Conservation (phyloP, 2,329 filamentous ascomycete genomes). For the Fusarium bulbicola region DNA sequence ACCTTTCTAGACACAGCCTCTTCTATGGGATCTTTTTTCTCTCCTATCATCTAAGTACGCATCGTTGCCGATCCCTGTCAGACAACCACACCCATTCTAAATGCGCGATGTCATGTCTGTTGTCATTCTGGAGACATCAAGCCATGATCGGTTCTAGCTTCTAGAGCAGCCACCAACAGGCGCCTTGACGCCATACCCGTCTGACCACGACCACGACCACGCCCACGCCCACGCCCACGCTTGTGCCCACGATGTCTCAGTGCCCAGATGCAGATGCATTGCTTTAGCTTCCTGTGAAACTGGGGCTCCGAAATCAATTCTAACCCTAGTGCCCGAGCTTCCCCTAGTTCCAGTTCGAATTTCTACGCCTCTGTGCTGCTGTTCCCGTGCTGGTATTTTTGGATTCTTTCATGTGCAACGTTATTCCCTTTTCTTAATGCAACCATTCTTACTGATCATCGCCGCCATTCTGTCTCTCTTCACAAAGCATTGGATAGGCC, state of each 20-base stretch:
- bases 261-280: neutral
- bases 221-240: neutral
- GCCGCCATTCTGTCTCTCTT: slow-evolving; percentile 3
- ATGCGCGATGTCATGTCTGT: slow-evolving; percentile 2
- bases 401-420: slow-evolving; percentile 5
- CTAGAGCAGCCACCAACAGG: slow-evolving; percentile 36
- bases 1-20: slow-evolving; percentile 18
- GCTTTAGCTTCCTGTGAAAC: neutral
- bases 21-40: slow-evolving; percentile 4
- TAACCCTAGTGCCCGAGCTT: neutral
- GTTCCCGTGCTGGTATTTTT: slow-evolving; percentile 1
- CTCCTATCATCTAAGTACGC: neutral
- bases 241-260: slow-evolving; percentile 5
- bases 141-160: slow-evolving; percentile 25
- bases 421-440: slow-evolving; percentile 1
- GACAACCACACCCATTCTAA: neutral
- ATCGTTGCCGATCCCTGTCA: slow-evolving; percentile 4
- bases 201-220: neutral
- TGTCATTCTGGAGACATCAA: slow-evolving; percentile 20
- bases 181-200: slow-evolving; percentile 44
- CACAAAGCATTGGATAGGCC: slow-evolving; percentile 3
- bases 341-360: neutral
- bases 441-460: slow-evolving; percentile 12
- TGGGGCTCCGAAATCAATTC: slow-evolving; percentile 3
- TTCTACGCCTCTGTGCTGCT: slow-evolving; percentile 9